Evolutionary conservation across 371 early-diverging fungal genomes (phyloP).

Genomic region (Nematocida sp.): DNA sequence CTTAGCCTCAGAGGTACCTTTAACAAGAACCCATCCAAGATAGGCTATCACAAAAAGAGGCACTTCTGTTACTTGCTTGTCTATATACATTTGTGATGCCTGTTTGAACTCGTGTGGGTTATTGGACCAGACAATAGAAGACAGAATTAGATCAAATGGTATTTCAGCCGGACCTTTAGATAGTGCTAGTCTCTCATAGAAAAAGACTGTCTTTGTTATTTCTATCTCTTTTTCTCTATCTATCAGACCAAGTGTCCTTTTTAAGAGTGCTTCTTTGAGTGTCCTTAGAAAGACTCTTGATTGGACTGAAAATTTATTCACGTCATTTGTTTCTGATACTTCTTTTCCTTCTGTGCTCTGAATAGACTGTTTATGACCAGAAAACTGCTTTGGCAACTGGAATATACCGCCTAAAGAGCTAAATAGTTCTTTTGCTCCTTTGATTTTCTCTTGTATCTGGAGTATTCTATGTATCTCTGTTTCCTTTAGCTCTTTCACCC

Average conservation of each 20-base stretch:
- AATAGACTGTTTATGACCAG: no score
- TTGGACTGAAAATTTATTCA: not conserved
- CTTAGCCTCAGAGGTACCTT: not conserved
- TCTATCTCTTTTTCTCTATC: not conserved
- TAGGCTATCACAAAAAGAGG: not conserved
- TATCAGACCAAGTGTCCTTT: not conserved
- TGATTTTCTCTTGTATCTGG: no score
- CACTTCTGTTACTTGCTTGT: not conserved
- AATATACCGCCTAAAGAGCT: no score
- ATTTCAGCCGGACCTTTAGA: not conserved
- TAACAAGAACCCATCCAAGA: not conserved
- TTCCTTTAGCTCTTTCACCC: no score
- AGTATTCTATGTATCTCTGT: no score
- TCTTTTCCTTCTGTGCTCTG: no score
- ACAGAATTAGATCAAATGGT: not conserved
- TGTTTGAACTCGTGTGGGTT: not conserved
- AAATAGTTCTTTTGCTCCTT: no score
- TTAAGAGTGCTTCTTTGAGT: constrained; percentile 4
- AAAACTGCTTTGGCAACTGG: not conserved
- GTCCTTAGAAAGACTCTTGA: not conserved
- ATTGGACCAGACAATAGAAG: not conserved
- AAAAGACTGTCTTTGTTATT: not conserved
- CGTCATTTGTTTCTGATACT: no score
- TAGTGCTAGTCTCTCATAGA: not conserved
- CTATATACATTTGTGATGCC: not conserved